Conservation (phyloP, 768 basidiomycete genomes). For the Xerocomellus intermedius region DNA sequence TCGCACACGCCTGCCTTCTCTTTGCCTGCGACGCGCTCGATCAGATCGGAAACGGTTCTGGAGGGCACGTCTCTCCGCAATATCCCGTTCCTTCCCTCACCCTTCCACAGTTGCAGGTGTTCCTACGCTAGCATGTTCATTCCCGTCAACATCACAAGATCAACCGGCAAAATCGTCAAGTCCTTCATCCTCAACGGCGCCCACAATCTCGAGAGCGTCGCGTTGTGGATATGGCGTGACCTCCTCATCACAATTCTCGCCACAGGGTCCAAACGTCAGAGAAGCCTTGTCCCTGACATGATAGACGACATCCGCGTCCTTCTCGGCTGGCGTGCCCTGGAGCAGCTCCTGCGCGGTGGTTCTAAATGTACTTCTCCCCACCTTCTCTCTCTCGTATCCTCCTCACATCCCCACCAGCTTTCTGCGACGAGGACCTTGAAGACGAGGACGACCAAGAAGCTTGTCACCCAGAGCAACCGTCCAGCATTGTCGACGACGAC, state of each 20-base stretch:
- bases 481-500: constrained; percentile 32
- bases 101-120: constrained; percentile 51
- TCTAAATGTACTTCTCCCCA: constrained; percentile 33
- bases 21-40: constrained; percentile 48
- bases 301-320: constrained; percentile 54
- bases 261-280: constrained; percentile 28
- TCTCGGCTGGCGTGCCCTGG: constrained; percentile 51
- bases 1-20: constrained; percentile 57
- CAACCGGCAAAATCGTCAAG: constrained; percentile 45
- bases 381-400: background rate
- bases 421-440: constrained; percentile 18
- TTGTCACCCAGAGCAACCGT: background rate
- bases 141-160: constrained; percentile 43
- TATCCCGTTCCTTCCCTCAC: background rate
- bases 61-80: constrained; percentile 34
- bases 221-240: constrained; percentile 71
- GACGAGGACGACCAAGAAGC: constrained; percentile 24
- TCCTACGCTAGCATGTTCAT: constrained; percentile 46
- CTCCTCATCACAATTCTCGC: constrained; percentile 58
- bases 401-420: background rate
- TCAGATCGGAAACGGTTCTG: constrained; percentile 40
- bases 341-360: constrained; percentile 56
- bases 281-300: constrained; percentile 46
- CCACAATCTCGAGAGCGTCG: constrained; percentile 42
- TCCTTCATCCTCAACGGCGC: constrained; percentile 49